Evolutionary conservation across 2,329 filamentous ascomycete species (phyloP).

Genomic region (Cordyceps cicadae): DNA sequence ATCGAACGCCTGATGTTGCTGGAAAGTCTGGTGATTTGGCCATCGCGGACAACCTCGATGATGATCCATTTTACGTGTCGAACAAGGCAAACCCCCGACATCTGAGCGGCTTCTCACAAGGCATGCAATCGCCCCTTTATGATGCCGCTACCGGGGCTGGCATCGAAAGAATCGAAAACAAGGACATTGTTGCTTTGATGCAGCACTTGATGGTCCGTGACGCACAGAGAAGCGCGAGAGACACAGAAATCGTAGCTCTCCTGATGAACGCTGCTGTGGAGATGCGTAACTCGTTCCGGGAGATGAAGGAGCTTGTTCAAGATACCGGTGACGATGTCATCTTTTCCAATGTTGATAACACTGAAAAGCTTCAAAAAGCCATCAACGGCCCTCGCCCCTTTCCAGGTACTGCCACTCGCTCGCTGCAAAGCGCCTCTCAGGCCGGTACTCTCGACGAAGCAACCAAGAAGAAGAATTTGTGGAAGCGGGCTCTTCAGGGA

Average conservation of each 20-base stretch:
- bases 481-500: conserved; percentile 86
- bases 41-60: conserved; percentile 43
- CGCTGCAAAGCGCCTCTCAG: conserved; percentile 48
- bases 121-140: conserved; percentile 81
- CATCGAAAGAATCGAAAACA: conserved; percentile 86
- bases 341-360: conserved; percentile 79
- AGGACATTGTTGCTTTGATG: conserved; percentile 96
- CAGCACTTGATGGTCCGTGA: conserved; percentile 96
- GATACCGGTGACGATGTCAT: conserved; percentile 78
- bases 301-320: conserved; percentile 85
- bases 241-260: conserved; percentile 92
- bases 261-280: conserved; percentile 89
- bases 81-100: conserved; percentile 53
- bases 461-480: conserved; percentile 85
- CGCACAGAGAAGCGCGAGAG: conserved; percentile 88
- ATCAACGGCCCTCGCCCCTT: conserved; percentile 81
- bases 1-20: conserved; percentile 46
- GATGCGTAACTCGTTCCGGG: conserved; percentile 93
- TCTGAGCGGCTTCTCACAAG: conserved; percentile 83
- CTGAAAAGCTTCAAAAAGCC: conserved; percentile 74
- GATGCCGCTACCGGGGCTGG: conserved; percentile 81
- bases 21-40: conserved; percentile 48
- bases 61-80: conserved; percentile 59
- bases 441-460: conserved; percentile 47
- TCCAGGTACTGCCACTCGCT: conserved; percentile 57